Evolutionary conservation across 2,329 filamentous ascomycete genomes (phyloP).

Genomic region (Juglanconis oblonga): DNA sequence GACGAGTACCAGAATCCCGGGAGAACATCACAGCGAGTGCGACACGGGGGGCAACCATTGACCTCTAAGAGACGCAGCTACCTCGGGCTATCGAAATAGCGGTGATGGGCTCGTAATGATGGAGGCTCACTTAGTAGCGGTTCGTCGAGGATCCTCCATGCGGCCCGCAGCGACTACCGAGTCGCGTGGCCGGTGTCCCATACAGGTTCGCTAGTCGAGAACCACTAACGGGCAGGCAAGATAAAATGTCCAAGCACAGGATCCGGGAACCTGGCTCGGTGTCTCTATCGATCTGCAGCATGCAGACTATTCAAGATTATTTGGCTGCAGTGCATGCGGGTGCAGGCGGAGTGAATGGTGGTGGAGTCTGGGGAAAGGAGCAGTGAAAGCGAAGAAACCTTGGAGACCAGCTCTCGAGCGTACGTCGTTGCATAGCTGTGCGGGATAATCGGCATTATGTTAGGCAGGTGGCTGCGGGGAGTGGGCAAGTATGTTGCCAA

Average conservation of each 20-base stretch:
- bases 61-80: not conserved
- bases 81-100: slow-evolving; percentile 14
- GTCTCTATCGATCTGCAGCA: not conserved
- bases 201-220: not conserved
- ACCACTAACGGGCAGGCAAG: not conserved
- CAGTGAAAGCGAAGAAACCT: slow-evolving; percentile 8
- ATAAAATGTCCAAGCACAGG: not conserved
- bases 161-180: slow-evolving; percentile 10
- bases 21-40: slow-evolving; percentile 11
- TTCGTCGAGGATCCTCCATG: slow-evolving; percentile 9
- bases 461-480: not conserved
- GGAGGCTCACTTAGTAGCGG: not conserved
- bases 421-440: too few species aligned
- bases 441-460: too few species aligned
- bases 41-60: not conserved
- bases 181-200: slow-evolving; percentile 1
- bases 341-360: not conserved
- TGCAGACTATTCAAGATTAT: not conserved
- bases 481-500: not conserved
- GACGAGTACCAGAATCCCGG: not conserved
- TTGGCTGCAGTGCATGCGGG: not conserved
- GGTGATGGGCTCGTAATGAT: slow-evolving; percentile 9
- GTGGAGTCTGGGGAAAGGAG: slow-evolving; percentile 1
- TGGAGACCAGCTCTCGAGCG: too few species aligned
- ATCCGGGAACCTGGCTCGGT: not conserved